Base-by-base conservation (phyloP, 202 grass and related monocot genomes). In the Cymbopogon flexuosus region DNA sequence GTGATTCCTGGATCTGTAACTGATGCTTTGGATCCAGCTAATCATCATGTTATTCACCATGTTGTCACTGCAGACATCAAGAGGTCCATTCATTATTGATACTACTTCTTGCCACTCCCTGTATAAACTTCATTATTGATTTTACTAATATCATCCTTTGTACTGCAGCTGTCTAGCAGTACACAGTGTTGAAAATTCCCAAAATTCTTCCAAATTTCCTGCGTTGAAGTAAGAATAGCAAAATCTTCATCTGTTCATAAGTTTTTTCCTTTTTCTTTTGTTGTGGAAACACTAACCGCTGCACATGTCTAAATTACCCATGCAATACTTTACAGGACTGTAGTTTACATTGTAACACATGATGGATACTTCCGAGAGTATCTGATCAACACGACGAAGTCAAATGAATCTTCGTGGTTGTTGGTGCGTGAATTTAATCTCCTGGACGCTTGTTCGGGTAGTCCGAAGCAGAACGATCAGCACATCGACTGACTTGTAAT, bases 11-110 rank as follows among this genome's bases (percentile, higher is more conserved):
- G 88, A 70, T 87, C 92, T 65, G 77, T 98, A 76, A 85, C 79
- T 39, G 90, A 93, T 60, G 92, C 92, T 73, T 91, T 94, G 68
- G 95, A 98, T 41, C 90, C 93, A 84, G 74, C 92, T 70, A 89
- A 91, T 88, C 95, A 98, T 89, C 95, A 98, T 54, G 84, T 98
- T 85, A 88, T 98, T 72, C 95, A 95, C 72, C 91, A 85, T 68
- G 84, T 89, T 56, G 85, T 91, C 76, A 85, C 90, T 5, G 68
- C 88, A 49, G 76, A 86, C 81, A 86, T 86, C 76, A 95, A 83
- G 87, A 98, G 95, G 95, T 98, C 6, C 31, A 82, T 56, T 71
- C 70, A 46, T 81, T 19, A 68, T 86, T 54, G 37, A 23, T 58
- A 49, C 56, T 76, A 23, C 62, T 51, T 52, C 15, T 6, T 75